Evolutionary conservation across 768 basidiomycete species (phyloP).

Genomic region (Rhizopogon roseolus): DNA sequence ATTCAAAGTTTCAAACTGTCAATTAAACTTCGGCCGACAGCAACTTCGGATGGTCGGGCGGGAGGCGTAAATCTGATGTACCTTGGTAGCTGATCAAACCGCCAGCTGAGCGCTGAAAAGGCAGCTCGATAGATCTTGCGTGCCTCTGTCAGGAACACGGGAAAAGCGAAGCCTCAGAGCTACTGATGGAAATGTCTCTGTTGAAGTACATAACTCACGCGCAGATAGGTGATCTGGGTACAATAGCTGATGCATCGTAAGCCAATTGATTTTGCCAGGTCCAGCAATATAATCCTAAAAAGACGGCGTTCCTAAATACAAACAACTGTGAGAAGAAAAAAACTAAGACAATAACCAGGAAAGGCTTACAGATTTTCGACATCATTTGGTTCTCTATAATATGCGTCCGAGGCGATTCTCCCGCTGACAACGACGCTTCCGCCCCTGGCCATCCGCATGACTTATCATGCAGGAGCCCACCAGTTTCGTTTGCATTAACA

Average conservation of each 20-base stretch:
- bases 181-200: background rate
- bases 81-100: slow-evolving; percentile 30
- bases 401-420: slow-evolving; percentile 51
- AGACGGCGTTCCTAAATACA: background rate
- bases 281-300: slow-evolving; percentile 58
- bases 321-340: background rate
- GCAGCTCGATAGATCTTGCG: slow-evolving; percentile 77
- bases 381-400: slow-evolving; percentile 68
- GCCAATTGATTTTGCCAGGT: slow-evolving; percentile 60
- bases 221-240: slow-evolving; percentile 69
- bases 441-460: slow-evolving; percentile 76
- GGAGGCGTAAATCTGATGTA: background rate
- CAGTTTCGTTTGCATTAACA: slow-evolving; percentile 61
- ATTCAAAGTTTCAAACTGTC: background rate
- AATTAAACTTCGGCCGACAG: background rate
- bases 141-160: slow-evolving; percentile 49
- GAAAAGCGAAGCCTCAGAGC: background rate
- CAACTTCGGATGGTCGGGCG: background rate
- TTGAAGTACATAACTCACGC: slow-evolving; percentile 51
- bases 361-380: slow-evolving; percentile 56
- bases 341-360: background rate
- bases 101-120: slow-evolving; percentile 70
- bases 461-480: slow-evolving; percentile 77
- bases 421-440: slow-evolving; percentile 70
- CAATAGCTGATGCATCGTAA: slow-evolving; percentile 53